These are phyloP conservation scores for Paecilomyces sp. DNA, from an alignment of 2,329 filamentous ascomycete species.

Conservation along the genomic window DNA sequence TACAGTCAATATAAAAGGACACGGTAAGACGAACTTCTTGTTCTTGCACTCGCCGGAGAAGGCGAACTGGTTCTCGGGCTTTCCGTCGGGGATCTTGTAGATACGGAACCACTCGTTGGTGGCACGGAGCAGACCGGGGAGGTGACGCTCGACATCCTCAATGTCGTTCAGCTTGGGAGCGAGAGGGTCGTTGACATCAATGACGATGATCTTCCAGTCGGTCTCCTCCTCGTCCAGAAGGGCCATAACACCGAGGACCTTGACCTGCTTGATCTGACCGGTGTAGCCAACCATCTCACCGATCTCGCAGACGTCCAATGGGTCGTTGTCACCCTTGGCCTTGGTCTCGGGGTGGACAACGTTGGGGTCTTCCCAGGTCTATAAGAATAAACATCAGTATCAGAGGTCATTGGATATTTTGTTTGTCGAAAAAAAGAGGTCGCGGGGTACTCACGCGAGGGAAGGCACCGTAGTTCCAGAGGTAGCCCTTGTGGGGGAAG, in stretches of 20 bases:
- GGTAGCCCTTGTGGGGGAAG: conserved; percentile 99
- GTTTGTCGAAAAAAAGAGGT: conserved; percentile 3
- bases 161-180: conserved; percentile 96
- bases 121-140: conserved; percentile 90
- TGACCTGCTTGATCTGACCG: conserved; percentile 99
- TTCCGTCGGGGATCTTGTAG: conserved; percentile 99
- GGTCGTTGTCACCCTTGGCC: conserved; percentile 99
- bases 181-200: conserved; percentile 95
- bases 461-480: conserved; percentile 99
- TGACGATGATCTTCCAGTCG: conserved; percentile 99
- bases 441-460: conserved; percentile 63
- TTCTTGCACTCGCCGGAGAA: conserved; percentile 99
- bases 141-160: conserved; percentile 97
- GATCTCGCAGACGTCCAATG: conserved; percentile 98
- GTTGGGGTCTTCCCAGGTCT: conserved; percentile 99
- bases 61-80: conserved; percentile 99
- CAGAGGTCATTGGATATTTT: background rate
- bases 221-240: conserved; percentile 99
- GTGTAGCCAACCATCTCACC: conserved; percentile 94
- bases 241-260: conserved; percentile 98
- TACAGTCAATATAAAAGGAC: background rate
- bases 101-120: conserved; percentile 99
- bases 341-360: conserved; percentile 96
- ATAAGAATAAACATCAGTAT: background rate
- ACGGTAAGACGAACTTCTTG: conserved; percentile 61